Percentiles rank a stretch among this genome's conserved stretches.
Conservation (phyloP, 2,329 filamentous ascomycete genomes). For the Alternaria triticimaculans region DNA sequence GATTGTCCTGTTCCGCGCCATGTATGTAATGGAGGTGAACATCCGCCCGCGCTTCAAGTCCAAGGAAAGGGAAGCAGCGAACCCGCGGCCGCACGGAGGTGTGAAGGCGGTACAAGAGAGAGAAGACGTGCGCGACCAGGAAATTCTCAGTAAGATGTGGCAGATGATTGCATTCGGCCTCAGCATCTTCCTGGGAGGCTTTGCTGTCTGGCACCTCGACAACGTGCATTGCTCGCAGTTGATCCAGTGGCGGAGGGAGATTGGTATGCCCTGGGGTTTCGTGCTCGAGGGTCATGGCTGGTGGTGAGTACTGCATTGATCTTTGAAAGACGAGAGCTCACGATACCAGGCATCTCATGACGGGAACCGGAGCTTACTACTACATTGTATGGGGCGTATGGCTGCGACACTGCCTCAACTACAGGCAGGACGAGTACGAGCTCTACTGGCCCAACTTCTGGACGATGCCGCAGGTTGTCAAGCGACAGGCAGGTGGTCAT, state of each 20-base stretch:
- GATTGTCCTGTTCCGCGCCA: conserved; percentile 72
- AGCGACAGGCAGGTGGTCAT: conserved; percentile 20
- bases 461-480: conserved; percentile 61
- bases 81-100: conserved; percentile 33
- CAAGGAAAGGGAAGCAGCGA: conserved; percentile 49
- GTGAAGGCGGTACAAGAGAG: conserved; percentile 50
- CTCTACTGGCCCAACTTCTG: conserved; percentile 71
- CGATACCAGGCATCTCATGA: conserved; percentile 73
- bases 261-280: conserved; percentile 81
- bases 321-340: conserved; percentile 11
- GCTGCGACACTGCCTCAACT: conserved; percentile 78
- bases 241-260: conserved; percentile 67
- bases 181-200: conserved; percentile 74
- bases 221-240: conserved; percentile 75
- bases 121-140: conserved; percentile 62
- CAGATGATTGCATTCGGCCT: conserved; percentile 73
- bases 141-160: conserved; percentile 75
- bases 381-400: conserved; percentile 86
- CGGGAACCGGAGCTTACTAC: conserved; percentile 81
- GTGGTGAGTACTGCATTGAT: conserved; percentile 61
- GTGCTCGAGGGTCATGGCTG: conserved; percentile 76
- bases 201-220: conserved; percentile 79
- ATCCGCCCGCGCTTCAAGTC: conserved; percentile 63
- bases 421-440: conserved; percentile 72
- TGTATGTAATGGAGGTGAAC: conserved; percentile 77